Conservation (phyloP, 2,329 filamentous ascomycete species). For the Curvularia eragrostidis region DNA sequence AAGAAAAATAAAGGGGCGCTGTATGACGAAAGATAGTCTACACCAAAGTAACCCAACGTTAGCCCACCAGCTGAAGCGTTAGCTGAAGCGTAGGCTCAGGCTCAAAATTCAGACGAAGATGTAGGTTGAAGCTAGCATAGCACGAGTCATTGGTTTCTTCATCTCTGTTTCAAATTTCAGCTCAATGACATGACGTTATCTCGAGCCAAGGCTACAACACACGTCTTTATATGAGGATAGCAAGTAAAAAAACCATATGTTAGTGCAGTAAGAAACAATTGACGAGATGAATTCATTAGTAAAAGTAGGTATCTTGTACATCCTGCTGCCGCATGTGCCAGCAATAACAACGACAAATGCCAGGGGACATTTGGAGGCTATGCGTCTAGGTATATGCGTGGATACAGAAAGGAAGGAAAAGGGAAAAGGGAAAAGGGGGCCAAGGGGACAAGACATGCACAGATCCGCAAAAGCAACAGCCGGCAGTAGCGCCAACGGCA, state of each 20-base stretch:
- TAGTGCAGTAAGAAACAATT: not conserved
- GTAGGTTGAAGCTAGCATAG: not conserved
- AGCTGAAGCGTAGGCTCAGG: not conserved
- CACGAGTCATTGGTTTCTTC: not conserved
- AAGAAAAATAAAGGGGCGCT: too few relatives aligned
- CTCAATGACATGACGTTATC: not conserved
- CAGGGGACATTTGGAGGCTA: not conserved
- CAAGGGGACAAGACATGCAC: not conserved
- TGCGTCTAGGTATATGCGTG: not conserved
- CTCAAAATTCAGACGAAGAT: not conserved
- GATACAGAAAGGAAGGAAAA: not conserved
- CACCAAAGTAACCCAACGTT: not conserved
- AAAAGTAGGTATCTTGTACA: not conserved
- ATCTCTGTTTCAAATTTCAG: not conserved
- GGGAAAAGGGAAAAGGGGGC: not conserved
- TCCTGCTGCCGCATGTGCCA: not conserved
- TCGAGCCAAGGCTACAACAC: not conserved
- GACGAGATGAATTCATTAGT: not conserved
- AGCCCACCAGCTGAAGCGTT: not conserved
- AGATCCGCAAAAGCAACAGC: not conserved
- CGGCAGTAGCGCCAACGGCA: not conserved
- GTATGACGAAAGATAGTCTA: not conserved
- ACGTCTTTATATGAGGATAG: not conserved
- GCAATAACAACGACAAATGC: not conserved
- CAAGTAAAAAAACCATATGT: not conserved